Percentiles rank a stretch among this genome's conserved stretches.
phyloP scores from a whole-genome alignment of 345 rosid species.

The Melaleuca quinquenervia region DNA sequence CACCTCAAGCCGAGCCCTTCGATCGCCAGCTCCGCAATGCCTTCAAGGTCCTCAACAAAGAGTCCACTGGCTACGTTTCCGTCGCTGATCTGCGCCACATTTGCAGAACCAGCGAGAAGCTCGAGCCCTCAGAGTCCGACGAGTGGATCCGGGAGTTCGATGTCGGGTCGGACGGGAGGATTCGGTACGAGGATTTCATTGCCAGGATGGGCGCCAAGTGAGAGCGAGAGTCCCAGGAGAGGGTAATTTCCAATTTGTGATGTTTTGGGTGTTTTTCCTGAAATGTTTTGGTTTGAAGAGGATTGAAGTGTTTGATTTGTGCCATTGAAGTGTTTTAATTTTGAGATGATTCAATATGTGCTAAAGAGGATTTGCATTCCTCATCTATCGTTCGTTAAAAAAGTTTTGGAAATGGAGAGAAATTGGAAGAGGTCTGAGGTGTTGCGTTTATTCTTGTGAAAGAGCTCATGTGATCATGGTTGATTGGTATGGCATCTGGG shows the following conservation, averaged over 20 bases:
- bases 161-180: conserved; percentile 85
- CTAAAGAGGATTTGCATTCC: no score
- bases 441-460: no score
- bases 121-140: conserved; percentile 87
- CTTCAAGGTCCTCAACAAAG: conserved; percentile 93
- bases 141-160: conserved; percentile 99
- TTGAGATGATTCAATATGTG: no score
- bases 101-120: conserved; percentile 84
- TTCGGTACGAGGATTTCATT: conserved; percentile 89
- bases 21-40: conserved; percentile 98
- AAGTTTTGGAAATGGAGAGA: no score
- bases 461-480: no score
- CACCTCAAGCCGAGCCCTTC: conserved; percentile 90
- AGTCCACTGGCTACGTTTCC: conserved; percentile 71
- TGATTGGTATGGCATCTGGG: no score
- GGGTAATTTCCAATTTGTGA: neutral
- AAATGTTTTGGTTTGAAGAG: no score
- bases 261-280: neutral
- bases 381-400: no score
- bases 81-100: conserved; percentile 94
- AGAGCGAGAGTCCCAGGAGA: neutral
- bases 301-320: no score
- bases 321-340: no score
- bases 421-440: no score
- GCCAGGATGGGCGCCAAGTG: conserved; percentile 96